phyloP scores from a whole-genome alignment of 2,329 filamentous ascomycete species.

The Ophiobolus disseminans region DNA sequence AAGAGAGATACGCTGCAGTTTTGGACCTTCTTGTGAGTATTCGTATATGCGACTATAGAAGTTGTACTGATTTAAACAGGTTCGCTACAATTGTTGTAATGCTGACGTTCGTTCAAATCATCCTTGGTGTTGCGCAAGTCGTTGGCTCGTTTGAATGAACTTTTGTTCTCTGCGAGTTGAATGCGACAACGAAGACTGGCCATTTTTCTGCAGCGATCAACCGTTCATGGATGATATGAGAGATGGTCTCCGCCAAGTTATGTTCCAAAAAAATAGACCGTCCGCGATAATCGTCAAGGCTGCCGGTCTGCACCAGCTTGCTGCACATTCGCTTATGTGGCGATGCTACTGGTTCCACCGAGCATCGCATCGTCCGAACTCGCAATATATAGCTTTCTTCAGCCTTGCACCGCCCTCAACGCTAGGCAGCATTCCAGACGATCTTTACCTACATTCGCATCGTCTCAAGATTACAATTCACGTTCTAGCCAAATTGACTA shows the following conservation, averaged over 20 bases:
- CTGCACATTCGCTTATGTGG: slow-evolving; percentile 4
- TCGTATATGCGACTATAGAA: too few relatives aligned
- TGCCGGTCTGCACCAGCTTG: not conserved
- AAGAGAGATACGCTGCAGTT: slow-evolving; percentile 30
- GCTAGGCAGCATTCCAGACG: not conserved
- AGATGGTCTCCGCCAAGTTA: too few relatives aligned
- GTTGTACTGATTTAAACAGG: too few relatives aligned
- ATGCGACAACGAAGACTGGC: too few relatives aligned
- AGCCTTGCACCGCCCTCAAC: slow-evolving; percentile 8
- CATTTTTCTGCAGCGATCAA: too few relatives aligned
- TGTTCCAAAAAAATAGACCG: not conserved
- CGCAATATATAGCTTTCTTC: not conserved
- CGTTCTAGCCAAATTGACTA: not conserved
- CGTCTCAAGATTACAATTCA: too few relatives aligned
- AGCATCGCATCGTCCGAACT: not conserved
- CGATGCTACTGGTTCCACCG: slow-evolving; percentile 1
- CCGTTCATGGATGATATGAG: too few relatives aligned
- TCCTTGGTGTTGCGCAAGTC: slow-evolving; percentile 25
- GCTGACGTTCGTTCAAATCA: slow-evolving; percentile 25
- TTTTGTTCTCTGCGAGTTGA: too few relatives aligned
- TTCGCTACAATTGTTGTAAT: slow-evolving; percentile 29
- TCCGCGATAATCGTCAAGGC: not conserved
- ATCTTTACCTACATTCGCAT: not conserved
- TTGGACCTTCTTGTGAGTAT: slow-evolving; percentile 33
- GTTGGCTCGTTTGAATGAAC: slow-evolving; percentile 24